Percentiles rank a stretch among this genome's conserved stretches.
phyloP scores from a whole-genome alignment of 139 green algal species.

The Chloropicon primus region DNA sequence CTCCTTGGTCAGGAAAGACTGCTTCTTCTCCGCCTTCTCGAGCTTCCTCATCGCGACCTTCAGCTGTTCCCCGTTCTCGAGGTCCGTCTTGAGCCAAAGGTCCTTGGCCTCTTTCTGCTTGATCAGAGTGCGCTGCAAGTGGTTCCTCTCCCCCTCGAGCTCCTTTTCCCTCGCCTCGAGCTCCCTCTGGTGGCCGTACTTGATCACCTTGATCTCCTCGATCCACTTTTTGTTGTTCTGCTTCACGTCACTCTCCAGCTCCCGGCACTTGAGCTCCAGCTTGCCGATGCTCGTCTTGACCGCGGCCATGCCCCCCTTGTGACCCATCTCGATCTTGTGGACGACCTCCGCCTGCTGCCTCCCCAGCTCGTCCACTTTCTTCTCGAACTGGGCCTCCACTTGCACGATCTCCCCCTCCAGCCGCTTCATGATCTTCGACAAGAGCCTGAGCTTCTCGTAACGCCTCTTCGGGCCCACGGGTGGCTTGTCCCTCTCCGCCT shows the following conservation, averaged over 20 bases:
- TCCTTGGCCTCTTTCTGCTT: not conserved
- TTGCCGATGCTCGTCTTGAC: not conserved
- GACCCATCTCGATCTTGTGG: not conserved
- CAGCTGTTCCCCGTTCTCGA: not conserved
- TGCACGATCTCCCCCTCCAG: not conserved
- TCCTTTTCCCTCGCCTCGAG: not conserved
- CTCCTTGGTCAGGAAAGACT: not conserved
- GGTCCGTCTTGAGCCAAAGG: not conserved
- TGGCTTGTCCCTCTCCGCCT: too few relatives aligned
- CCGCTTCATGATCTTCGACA: not conserved
- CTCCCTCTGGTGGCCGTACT: not conserved
- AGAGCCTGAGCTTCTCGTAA: not conserved
- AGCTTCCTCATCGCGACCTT: not conserved
- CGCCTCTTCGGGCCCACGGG: not conserved
- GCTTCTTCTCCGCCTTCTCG: not conserved
- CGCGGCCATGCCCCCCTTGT: not conserved
- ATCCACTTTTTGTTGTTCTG: not conserved
- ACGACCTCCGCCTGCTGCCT: not conserved
- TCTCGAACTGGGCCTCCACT: not conserved
- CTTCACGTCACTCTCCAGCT: not conserved
- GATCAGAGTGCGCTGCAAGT: not conserved
- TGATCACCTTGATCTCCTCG: not conserved
- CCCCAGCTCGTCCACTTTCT: not conserved
- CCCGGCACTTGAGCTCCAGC: not conserved
- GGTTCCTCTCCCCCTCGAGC: not conserved